A percentile compares a stretch with the other conserved stretches of the same genome.
Evolutionary conservation across 1,284 basidiomycete genomes (phyloP).

Genomic region (Ceratobasidium sp.): DNA sequence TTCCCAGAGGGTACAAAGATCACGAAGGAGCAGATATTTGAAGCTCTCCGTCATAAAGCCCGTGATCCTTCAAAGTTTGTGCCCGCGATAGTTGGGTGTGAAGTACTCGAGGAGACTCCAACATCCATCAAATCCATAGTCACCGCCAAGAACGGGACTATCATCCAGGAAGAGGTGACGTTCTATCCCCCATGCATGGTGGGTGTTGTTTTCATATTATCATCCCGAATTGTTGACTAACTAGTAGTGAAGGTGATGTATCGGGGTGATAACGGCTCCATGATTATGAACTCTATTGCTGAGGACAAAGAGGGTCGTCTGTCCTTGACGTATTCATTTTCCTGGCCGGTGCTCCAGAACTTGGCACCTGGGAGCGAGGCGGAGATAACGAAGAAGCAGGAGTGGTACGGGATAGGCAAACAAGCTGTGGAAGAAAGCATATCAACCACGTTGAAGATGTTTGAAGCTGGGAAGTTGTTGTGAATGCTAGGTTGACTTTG

Average conservation of each 20-base stretch:
- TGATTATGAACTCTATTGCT: conserved; percentile 19
- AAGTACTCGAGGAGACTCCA: conserved; percentile 25
- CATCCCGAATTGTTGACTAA: background rate
- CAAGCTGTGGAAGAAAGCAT: conserved; percentile 11
- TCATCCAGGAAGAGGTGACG: background rate
- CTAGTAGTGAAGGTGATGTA: background rate
- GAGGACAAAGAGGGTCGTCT: background rate
- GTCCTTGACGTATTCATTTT: conserved; percentile 30
- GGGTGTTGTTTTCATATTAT: background rate
- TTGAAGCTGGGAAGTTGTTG: conserved; percentile 35
- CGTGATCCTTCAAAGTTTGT: conserved; percentile 24
- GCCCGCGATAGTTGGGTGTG: background rate
- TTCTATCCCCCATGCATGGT: conserved; percentile 24
- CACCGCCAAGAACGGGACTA: background rate
- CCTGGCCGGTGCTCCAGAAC: conserved; percentile 1
- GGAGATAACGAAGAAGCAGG: background rate
- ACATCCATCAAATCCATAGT: conserved; percentile 11
- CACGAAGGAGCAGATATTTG: conserved; percentile 23
- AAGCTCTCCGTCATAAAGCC: conserved; percentile 28
- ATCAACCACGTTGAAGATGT: conserved; percentile 20
- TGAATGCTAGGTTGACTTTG: background rate
- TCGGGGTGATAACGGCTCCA: background rate
- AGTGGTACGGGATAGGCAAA: background rate
- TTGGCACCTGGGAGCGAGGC: background rate
- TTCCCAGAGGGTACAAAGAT: conserved; percentile 38